Evolutionary conservation across 2,329 filamentous ascomycete species (phyloP).

Genomic region (Aspergillus pseudoviridinutans): DNA sequence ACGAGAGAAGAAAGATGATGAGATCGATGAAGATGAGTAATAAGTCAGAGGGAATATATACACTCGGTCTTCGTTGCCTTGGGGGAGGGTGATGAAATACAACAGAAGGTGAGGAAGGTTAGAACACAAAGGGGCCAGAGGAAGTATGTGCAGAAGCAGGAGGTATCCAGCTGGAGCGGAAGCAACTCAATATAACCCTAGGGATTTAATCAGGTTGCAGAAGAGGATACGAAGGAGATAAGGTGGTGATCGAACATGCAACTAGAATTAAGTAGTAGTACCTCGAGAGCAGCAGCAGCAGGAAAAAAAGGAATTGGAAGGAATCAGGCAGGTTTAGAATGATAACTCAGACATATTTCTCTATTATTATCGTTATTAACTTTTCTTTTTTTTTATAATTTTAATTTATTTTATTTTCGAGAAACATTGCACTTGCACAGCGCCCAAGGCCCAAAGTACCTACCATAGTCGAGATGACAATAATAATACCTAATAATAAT

Average conservation of each 20-base stretch:
- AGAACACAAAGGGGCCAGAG: neutral
- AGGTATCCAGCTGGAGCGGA: neutral
- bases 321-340: neutral
- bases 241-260: neutral
- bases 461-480: neutral
- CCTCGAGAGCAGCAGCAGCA: neutral
- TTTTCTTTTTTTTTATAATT: neutral
- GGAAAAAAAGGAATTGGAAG: neutral
- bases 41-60: neutral
- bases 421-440: neutral
- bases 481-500: neutral
- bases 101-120: constrained; percentile 1
- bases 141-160: neutral
- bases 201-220: neutral
- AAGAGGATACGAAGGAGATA: neutral
- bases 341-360: neutral
- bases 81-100: neutral
- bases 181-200: neutral
- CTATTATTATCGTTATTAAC: neutral
- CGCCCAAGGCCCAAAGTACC: neutral
- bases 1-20: constrained; percentile 1
- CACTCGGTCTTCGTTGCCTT: neutral
- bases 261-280: neutral
- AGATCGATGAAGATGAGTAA: neutral
- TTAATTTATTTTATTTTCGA: neutral